Evolutionary conservation across 176 grass and related monocot species (phyloP), one percentile per base, ranked within the genome.

Genomic region (Ensete glaucum): DNA sequence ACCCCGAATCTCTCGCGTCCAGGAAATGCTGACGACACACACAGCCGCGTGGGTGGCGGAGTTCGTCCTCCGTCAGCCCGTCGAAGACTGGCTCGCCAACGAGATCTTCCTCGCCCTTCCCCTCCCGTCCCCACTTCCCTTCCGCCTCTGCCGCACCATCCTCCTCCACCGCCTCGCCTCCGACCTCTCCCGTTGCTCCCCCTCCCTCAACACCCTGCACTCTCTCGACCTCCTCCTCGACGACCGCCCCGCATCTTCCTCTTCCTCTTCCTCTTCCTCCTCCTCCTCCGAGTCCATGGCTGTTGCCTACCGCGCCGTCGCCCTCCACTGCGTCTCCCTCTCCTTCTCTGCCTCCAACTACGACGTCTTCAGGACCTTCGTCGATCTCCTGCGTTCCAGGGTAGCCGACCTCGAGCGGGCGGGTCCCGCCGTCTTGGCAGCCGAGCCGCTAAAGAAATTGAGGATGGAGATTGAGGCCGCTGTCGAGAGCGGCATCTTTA

Each of bases 31-130:
- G 34, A 67, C 54, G 11, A 9, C 79, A 9, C 48, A 50, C 72
- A 75, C 15, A 13, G n/a, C 54, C 54, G 70, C 71, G 59, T 59
- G 60, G 26, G 22, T 68, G 9, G 34, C 56, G 68, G 82, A 84
- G 70, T 84, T 79, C 77, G 0, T 80, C 23, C 71, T 84, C 82
- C 52, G 70, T 17, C 77, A 74, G 24, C 20, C 16, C 50, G 29
- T 79, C 50, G 17, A 26, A 11, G 69, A 79, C 22, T 11, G 9
- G 51, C 50, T 84, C 3, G 50, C 50, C 6, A 84, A 49, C n/a
- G 52, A 52, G 22, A 8, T 80, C n/a, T 12, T 79, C 29, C 20
- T 23, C 3, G 53, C 76, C 0, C 71, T 84, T 52, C 82, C 82
- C 1, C 49, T 51, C 25, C 82, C 69, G 16, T 50, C 59, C 25